Conservation (phyloP, 306 rosid genomes). For the Rosa chinensis region DNA sequence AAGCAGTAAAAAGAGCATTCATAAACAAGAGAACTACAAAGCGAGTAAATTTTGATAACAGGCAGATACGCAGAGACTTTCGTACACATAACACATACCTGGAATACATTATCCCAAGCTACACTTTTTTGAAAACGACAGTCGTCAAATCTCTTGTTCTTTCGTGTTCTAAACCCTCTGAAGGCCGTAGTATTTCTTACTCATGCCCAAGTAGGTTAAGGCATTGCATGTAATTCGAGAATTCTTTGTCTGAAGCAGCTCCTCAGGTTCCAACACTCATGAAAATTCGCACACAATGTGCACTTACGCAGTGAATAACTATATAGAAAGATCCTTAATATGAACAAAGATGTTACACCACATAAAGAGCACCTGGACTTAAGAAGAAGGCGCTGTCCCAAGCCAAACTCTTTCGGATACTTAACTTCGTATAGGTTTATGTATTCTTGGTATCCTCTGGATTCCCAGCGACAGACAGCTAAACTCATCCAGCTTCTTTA, state of each 20-base stretch:
- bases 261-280: conserved; percentile 66
- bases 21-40: too few species aligned
- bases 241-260: conserved; percentile 37
- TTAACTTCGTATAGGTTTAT: conserved; percentile 33
- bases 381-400: conserved; percentile 77
- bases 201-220: conserved; percentile 1
- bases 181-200: too few species aligned
- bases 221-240: conserved; percentile 6
- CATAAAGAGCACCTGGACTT: conserved; percentile 36
- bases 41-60: too few species aligned
- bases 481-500: conserved; percentile 31
- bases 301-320: conserved; percentile 20
- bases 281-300: neutral
- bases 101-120: too few species aligned
- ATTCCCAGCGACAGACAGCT: conserved; percentile 14
- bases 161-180: too few species aligned
- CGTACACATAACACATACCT: too few species aligned
- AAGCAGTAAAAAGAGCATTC: too few species aligned
- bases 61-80: too few species aligned
- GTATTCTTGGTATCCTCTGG: conserved; percentile 16
- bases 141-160: too few species aligned
- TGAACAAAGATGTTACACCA: too few species aligned
- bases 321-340: too few species aligned
- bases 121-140: too few species aligned
- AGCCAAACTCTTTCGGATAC: conserved; percentile 61